Conservation (phyloP, 2,329 filamentous ascomycete genomes). For the Zelopaecilomyces penicillatus region DNA sequence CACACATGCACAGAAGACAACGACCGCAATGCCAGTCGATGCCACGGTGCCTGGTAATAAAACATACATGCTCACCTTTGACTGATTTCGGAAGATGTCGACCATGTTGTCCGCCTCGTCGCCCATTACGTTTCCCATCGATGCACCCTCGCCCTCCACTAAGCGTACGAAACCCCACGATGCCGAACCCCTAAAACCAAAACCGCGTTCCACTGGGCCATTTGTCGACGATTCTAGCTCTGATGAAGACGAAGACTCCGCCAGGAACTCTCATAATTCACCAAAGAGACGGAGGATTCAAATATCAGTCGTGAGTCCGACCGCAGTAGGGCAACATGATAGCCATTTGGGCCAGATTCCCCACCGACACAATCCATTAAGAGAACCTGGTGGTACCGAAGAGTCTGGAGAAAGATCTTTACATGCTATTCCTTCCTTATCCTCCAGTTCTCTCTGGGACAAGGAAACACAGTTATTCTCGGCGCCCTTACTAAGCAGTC, state of each 20-base stretch:
- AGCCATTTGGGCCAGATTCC: slow-evolving; percentile 1
- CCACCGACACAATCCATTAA: not conserved
- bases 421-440: not conserved
- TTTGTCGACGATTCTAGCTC: slow-evolving; percentile 32
- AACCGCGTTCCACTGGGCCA: slow-evolving; percentile 27
- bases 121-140: slow-evolving; percentile 46
- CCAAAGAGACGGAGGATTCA: slow-evolving; percentile 26
- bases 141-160: slow-evolving; percentile 30
- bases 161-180: slow-evolving; percentile 30
- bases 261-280: slow-evolving; percentile 10
- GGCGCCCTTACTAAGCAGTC: slow-evolving; percentile 16
- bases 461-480: slow-evolving; percentile 19
- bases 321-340: slow-evolving; percentile 2
- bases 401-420: not conserved
- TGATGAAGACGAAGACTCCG: slow-evolving; percentile 16
- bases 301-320: slow-evolving; percentile 11
- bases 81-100: not conserved
- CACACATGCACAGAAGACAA: no score
- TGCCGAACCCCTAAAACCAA: slow-evolving; percentile 25
- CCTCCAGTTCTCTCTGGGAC: slow-evolving; percentile 12
- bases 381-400: not conserved
- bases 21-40: no score
- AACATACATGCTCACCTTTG: no score
- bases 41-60: no score
- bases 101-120: slow-evolving; percentile 53